Evolutionary conservation across 495 filamentous ascomycete species (phyloP).

Genomic region (Aspergillus heteromorphus): DNA sequence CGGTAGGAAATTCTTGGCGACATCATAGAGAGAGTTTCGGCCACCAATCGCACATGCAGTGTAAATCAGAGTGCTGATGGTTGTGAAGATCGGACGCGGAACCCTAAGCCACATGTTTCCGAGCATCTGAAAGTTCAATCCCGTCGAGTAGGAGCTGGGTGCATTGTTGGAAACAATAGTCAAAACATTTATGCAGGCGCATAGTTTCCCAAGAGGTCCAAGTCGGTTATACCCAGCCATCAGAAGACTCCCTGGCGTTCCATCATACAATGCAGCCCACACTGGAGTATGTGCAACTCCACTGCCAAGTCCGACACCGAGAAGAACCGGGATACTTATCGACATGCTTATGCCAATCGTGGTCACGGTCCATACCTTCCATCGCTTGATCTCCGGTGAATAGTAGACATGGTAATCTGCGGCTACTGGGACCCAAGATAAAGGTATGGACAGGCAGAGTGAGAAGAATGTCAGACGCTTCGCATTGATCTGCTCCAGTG

Average conservation of each 20-base stretch:
- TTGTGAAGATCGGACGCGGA: slow-evolving; percentile 63
- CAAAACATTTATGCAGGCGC: slow-evolving; percentile 60
- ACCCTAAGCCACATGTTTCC: slow-evolving; percentile 55
- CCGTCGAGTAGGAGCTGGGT: slow-evolving; percentile 65
- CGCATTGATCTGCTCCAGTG: slow-evolving; percentile 40
- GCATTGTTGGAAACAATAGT: slow-evolving; percentile 67
- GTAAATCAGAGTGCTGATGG: slow-evolving; percentile 37
- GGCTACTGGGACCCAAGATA: slow-evolving; percentile 48
- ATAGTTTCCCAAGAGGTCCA: slow-evolving; percentile 64
- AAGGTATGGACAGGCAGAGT: slow-evolving; percentile 49
- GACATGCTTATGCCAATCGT: slow-evolving; percentile 43
- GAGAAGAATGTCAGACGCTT: slow-evolving; percentile 63
- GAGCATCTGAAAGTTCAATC: slow-evolving; percentile 69
- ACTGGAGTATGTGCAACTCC: slow-evolving; percentile 46
- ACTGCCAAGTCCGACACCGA: slow-evolving; percentile 68
- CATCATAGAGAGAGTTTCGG: slow-evolving; percentile 38
- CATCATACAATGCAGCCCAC: slow-evolving; percentile 51
- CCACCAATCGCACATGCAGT: slow-evolving; percentile 46
- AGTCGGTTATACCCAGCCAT: slow-evolving; percentile 58
- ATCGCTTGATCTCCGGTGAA: slow-evolving; percentile 42
- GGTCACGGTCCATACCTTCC: slow-evolving; percentile 43
- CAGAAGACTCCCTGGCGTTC: slow-evolving; percentile 59
- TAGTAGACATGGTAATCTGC: slow-evolving; percentile 58
- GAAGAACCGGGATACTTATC: slow-evolving; percentile 53
- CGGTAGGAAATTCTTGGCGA: slow-evolving; percentile 45